phyloP scores from a whole-genome alignment of 2,329 filamentous ascomycete genomes.

The Aspergillus pseudonomiae region DNA sequence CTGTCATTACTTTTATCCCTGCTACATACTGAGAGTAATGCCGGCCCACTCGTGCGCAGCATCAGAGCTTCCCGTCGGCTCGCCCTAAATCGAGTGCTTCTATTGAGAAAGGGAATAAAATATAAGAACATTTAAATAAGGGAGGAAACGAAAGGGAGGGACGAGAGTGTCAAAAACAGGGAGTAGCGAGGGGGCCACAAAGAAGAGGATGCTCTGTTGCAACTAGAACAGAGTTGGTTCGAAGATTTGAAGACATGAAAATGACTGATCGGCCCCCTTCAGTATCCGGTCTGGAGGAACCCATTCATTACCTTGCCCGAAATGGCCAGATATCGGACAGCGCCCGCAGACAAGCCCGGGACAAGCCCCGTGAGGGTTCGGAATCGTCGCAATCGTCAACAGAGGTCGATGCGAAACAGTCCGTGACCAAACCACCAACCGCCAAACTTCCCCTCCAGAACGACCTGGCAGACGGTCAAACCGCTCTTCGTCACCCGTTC shows the following conservation, averaged over 20 bases:
- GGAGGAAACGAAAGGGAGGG: not conserved
- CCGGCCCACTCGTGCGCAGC: slow-evolving; percentile 31
- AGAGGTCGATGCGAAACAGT: slow-evolving; percentile 26
- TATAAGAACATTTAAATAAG: not conserved
- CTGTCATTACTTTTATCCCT: slow-evolving; percentile 21
- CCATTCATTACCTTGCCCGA: slow-evolving; percentile 26
- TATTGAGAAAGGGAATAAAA: slow-evolving; percentile 5
- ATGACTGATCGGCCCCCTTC: slow-evolving; percentile 37
- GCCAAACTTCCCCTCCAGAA: slow-evolving; percentile 30
- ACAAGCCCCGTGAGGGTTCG: slow-evolving; percentile 26
- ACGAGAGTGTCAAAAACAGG: not conserved
- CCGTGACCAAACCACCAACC: slow-evolving; percentile 28
- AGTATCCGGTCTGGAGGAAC: slow-evolving; percentile 35
- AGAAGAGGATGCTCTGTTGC: slow-evolving; percentile 35
- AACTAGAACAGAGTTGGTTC: slow-evolving; percentile 27
- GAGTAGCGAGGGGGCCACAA: slow-evolving; percentile 12
- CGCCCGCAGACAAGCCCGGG: slow-evolving; percentile 21
- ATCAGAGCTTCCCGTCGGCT: slow-evolving; percentile 29
- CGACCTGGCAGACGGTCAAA: slow-evolving; percentile 33
- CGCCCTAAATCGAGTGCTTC: slow-evolving; percentile 23
- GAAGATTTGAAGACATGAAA: slow-evolving; percentile 30
- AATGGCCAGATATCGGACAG: slow-evolving; percentile 29
- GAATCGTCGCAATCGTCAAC: slow-evolving; percentile 23
- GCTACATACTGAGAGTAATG: slow-evolving; percentile 34
- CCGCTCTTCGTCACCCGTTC: slow-evolving; percentile 36